Evolutionary conservation across 768 basidiomycete genomes (phyloP).

Genomic region (Panaeolus cyanescens): DNA sequence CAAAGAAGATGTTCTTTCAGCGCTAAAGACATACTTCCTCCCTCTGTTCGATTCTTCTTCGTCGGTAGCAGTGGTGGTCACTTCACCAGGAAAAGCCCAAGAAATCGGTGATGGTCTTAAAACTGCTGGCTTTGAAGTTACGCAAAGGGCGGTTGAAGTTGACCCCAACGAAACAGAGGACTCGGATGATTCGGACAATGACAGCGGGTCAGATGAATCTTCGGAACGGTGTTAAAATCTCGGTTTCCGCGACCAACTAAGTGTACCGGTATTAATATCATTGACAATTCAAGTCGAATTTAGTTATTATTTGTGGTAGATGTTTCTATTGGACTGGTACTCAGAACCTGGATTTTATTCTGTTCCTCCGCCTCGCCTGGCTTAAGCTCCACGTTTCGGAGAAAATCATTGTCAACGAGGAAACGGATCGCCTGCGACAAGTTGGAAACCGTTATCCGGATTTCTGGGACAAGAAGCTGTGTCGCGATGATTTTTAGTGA

Average conservation of each 20-base stretch:
- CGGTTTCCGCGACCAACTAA: no score
- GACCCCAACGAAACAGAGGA: constrained; percentile 53
- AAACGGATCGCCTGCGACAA: constrained; percentile 92
- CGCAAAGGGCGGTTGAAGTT: constrained; percentile 66
- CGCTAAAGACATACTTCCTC: constrained; percentile 74
- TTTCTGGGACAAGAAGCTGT: constrained; percentile 83
- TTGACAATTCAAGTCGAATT: not conserved
- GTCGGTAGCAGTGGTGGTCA: constrained; percentile 81
- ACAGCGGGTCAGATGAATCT: constrained; percentile 21
- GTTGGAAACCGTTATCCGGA: constrained; percentile 86
- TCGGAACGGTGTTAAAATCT: constrained; percentile 13
- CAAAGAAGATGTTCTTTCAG: constrained; percentile 71
- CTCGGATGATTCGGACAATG: constrained; percentile 35
- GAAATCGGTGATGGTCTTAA: constrained; percentile 67
- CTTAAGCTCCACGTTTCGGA: constrained; percentile 75
- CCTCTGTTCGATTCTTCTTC: constrained; percentile 80
- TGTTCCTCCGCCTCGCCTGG: constrained; percentile 71
- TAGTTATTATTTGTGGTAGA: not conserved
- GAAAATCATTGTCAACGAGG: constrained; percentile 86
- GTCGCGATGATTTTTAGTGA: not conserved
- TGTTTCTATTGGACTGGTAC: constrained; percentile 2
- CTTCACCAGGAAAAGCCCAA: constrained; percentile 78
- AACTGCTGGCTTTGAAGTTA: constrained; percentile 76
- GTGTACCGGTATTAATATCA: constrained; percentile 6
- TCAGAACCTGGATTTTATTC: constrained; percentile 63